Evolutionary conservation across 176 grass and related monocot species (phyloP).

Genomic region (Miscanthus lutarioriparius): DNA sequence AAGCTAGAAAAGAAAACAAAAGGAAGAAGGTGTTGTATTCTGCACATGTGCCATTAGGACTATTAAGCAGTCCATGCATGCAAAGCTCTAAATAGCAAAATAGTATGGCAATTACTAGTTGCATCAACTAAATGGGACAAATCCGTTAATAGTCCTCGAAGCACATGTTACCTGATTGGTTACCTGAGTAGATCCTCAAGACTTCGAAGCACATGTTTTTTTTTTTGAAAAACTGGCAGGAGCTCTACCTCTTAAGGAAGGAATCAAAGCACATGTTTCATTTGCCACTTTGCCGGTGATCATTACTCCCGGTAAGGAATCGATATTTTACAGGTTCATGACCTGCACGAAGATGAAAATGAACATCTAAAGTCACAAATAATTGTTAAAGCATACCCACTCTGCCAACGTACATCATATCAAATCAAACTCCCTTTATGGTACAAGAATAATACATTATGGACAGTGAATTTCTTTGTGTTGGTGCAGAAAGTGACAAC

Average conservation of each 20-base stretch:
- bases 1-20: background rate
- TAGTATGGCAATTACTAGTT: background rate
- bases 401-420: constrained; percentile 29
- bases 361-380: background rate
- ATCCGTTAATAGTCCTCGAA: too few relatives aligned
- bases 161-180: too few relatives aligned
- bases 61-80: too few relatives aligned
- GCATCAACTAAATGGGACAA: background rate
- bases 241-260: too few relatives aligned
- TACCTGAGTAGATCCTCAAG: constrained; percentile 14
- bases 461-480: background rate
- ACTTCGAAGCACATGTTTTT: constrained; percentile 38
- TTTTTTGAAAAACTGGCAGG: too few relatives aligned
- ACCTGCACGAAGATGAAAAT: background rate
- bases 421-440: constrained; percentile 34
- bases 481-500: too few relatives aligned
- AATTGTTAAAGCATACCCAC: background rate
- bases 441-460: background rate
- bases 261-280: constrained; percentile 42
- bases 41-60: too few relatives aligned
- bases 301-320: constrained; percentile 43
- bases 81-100: background rate
- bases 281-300: constrained; percentile 52
- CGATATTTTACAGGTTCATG: too few relatives aligned
- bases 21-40: background rate